Evolutionary conservation across 768 basidiomycete species (phyloP).

Genomic region (Boletellus emodensis): DNA sequence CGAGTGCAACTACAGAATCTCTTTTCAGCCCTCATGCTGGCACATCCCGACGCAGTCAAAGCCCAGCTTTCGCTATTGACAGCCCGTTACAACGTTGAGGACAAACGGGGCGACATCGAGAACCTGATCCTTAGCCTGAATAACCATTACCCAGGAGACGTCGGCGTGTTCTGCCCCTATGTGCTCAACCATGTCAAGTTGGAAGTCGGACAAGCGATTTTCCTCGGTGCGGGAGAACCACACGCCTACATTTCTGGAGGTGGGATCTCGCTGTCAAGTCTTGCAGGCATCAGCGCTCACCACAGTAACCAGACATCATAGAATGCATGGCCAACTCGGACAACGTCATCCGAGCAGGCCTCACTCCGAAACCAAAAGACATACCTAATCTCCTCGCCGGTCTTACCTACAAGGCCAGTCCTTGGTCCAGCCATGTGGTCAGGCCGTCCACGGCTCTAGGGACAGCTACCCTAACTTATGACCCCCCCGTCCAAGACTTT

Average conservation of each 20-base stretch:
- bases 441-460: slow-evolving; percentile 48
- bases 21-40: slow-evolving; percentile 83
- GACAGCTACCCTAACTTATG: slow-evolving; percentile 56
- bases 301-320: slow-evolving; percentile 70
- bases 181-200: slow-evolving; percentile 83
- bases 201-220: slow-evolving; percentile 84
- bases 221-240: slow-evolving; percentile 93
- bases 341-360: slow-evolving; percentile 97
- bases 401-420: slow-evolving; percentile 78
- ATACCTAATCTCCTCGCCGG: slow-evolving; percentile 84
- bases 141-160: slow-evolving; percentile 83
- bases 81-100: slow-evolving; percentile 51
- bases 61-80: slow-evolving; percentile 56
- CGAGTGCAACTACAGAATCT: slow-evolving; percentile 61
- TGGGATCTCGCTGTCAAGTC: slow-evolving; percentile 31
- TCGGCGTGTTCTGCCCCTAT: slow-evolving; percentile 91
- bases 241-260: slow-evolving; percentile 96
- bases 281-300: background rate
- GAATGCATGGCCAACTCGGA: slow-evolving; percentile 99
- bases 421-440: slow-evolving; percentile 67
- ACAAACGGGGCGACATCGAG: slow-evolving; percentile 44
- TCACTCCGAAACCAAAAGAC: slow-evolving; percentile 95
- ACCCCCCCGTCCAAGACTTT: slow-evolving; percentile 94
- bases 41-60: slow-evolving; percentile 50
- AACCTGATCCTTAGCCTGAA: slow-evolving; percentile 62